Evolutionary conservation across 495 filamentous ascomycete genomes (phyloP).

Genomic region (Neurospora sp.): DNA sequence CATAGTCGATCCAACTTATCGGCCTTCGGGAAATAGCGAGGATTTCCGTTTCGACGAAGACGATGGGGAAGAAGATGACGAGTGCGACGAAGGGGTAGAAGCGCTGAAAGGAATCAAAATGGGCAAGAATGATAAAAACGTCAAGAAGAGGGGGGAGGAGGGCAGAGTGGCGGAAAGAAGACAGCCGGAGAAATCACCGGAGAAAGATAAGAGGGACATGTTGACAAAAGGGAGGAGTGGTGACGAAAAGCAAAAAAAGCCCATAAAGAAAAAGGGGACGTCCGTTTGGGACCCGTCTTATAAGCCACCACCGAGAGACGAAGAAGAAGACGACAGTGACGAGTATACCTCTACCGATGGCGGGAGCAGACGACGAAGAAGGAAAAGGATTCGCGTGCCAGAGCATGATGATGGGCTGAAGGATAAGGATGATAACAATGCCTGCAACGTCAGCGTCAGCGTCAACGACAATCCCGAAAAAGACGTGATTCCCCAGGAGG

Average conservation of each 20-base stretch:
- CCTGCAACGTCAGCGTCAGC: background rate
- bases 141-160: background rate
- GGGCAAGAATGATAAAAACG: background rate
- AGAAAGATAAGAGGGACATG: background rate
- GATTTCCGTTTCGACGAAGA: background rate
- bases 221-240: background rate
- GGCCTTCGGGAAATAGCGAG: background rate
- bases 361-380: background rate
- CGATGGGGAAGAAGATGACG: background rate
- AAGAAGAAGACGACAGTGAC: background rate
- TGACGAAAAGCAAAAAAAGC: background rate
- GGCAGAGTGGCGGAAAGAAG: background rate
- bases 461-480: background rate
- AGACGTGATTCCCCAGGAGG: background rate
- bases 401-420: background rate
- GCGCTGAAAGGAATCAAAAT: background rate
- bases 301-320: background rate
- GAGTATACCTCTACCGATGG: background rate
- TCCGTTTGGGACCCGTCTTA: background rate
- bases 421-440: background rate
- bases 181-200: no score
- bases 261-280: background rate
- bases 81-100: background rate
- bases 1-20: background rate
- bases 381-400: background rate